A percentile compares a stretch with the other conserved stretches of the same genome.
Evolutionary conservation across 805 yeast genomes (phyloP).

Genomic region (Lipomyces anomalus): DNA sequence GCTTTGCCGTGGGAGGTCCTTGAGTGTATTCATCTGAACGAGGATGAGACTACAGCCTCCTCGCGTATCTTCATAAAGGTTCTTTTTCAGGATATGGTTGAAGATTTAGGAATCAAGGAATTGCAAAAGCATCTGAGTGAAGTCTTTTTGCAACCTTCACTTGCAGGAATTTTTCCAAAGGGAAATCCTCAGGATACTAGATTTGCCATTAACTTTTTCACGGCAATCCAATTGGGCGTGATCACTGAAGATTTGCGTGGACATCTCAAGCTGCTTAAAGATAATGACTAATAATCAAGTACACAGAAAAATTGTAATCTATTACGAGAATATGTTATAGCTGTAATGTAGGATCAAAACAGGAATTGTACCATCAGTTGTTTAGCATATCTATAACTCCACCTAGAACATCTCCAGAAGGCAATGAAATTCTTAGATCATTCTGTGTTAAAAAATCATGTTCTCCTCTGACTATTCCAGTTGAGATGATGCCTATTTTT

Average conservation of each 20-base stretch:
- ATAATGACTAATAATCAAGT: too few species aligned
- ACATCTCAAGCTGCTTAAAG: slow-evolving; percentile 36
- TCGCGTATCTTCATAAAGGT: slow-evolving; percentile 73
- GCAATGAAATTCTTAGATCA: slow-evolving; percentile 19
- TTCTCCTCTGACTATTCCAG: slow-evolving; percentile 28
- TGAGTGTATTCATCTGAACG: slow-evolving; percentile 53
- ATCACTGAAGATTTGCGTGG: slow-evolving; percentile 79
- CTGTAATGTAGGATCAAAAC: too few species aligned
- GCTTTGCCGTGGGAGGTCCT: slow-evolving; percentile 60
- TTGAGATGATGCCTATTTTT: slow-evolving; percentile 22
- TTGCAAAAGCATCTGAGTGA: slow-evolving; percentile 50
- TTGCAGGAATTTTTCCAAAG: slow-evolving; percentile 62
- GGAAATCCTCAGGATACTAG: slow-evolving; percentile 37
- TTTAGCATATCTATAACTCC: slow-evolving; percentile 13
- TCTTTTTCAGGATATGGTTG: slow-evolving; percentile 69
- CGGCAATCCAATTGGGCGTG: slow-evolving; percentile 84
- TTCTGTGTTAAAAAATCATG: slow-evolving; percentile 19
- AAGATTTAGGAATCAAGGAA: slow-evolving; percentile 59
- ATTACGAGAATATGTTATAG: too few species aligned
- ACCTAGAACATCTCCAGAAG: slow-evolving; percentile 18
- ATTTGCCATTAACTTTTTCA: slow-evolving; percentile 83
- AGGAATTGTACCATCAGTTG: too few species aligned
- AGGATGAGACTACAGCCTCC: slow-evolving; percentile 70
- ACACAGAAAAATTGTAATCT: too few species aligned
- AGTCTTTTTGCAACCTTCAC: slow-evolving; percentile 42